Base-by-base conservation (phyloP, 495 filamentous ascomycete species). In the Annulohypoxylon moriforme region DNA sequence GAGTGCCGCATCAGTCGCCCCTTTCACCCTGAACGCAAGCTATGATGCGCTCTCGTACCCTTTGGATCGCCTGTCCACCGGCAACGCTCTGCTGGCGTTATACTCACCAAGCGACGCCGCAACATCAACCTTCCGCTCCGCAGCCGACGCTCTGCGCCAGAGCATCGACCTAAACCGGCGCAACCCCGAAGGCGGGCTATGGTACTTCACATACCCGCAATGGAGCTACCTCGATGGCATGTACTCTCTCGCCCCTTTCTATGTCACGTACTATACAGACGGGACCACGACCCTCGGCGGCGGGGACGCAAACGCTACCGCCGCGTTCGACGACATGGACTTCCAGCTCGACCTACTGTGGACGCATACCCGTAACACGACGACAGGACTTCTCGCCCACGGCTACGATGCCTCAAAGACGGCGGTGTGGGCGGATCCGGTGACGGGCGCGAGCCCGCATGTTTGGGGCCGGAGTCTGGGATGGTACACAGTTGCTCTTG, bases 401-500 rank as follows among this genome's bases (percentile, higher is more conserved):
- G 88, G 88, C 4, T 90, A 89, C 69, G 88, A 89, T 53, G 84
- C 82, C 18, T 79, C 80, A 2, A 79, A 78, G 44, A 83, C 68
- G 0, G 85, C 87, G 2, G 76, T 82, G 0, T 90, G 88, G 88
- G 87, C 88, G 0, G 79, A 87, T 67, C 76, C 82, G 0, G 46
- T 75, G 0, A 89, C 86, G 10, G 88, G 88, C 34, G 87, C 83
- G 3, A 83, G 82, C 33, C 87, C 85, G 3, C 78, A 84, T 31
- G 85, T 87, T 40, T 90, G 88, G 88, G 82, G 82, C 67, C 82
- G 88, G 11, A 83, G 87, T 10, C 74, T 89, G 47, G 88, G 87
- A 3, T 89, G 87, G 88, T 90, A 88, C 71, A 64, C 85, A n/a
- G 85, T 89, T 80, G 84, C 83, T 6, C 74, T 90, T 1, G 78